Conservation (phyloP, 192 early-diverging fungal genomes). For the Martensiomyces pterosporus region DNA sequence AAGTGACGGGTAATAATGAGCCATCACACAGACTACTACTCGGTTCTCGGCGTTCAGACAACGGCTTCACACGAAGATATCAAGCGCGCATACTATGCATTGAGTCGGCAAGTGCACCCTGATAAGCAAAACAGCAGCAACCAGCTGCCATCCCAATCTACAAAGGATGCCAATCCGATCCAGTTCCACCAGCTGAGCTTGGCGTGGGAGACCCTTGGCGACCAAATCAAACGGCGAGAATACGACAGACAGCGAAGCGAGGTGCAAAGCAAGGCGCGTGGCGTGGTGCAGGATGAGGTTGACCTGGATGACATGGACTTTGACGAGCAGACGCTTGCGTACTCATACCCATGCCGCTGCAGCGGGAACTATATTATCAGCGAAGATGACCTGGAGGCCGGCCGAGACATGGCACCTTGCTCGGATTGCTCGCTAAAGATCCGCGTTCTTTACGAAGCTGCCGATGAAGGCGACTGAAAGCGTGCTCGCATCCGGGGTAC, state of each 20-base stretch:
- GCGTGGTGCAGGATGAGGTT: slow-evolving; percentile 66
- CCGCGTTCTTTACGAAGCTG: slow-evolving; percentile 60
- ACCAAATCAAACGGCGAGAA: slow-evolving; percentile 15
- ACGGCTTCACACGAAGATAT: slow-evolving; percentile 27
- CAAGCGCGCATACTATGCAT: slow-evolving; percentile 34
- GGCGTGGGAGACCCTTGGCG: slow-evolving; percentile 41
- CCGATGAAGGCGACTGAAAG: slow-evolving; percentile 35
- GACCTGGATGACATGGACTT: slow-evolving; percentile 82
- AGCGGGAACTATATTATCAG: slow-evolving; percentile 57
- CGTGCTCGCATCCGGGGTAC: too few species aligned
- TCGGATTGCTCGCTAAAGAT: slow-evolving; percentile 67
- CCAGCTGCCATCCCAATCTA: too few species aligned
- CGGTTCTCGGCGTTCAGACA: slow-evolving; percentile 10
- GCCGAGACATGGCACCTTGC: slow-evolving; percentile 61
- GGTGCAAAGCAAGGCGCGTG: slow-evolving; percentile 17
- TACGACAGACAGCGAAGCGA: slow-evolving; percentile 22
- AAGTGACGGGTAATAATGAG: too few species aligned
- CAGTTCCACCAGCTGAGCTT: slow-evolving; percentile 34
- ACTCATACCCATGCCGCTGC: slow-evolving; percentile 62
- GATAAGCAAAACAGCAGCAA: slow-evolving; percentile 22
- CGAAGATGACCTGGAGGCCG: slow-evolving; percentile 62
- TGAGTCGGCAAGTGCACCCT: slow-evolving; percentile 32
- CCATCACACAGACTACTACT: slow-evolving; percentile 16
- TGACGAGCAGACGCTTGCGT: slow-evolving; percentile 49
- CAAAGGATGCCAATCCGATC: neutral